Percentiles rank a stretch among this genome's conserved stretches.
phyloP scores from a whole-genome alignment of 2,329 filamentous ascomycete genomes.

The Ascochyta fabae region DNA sequence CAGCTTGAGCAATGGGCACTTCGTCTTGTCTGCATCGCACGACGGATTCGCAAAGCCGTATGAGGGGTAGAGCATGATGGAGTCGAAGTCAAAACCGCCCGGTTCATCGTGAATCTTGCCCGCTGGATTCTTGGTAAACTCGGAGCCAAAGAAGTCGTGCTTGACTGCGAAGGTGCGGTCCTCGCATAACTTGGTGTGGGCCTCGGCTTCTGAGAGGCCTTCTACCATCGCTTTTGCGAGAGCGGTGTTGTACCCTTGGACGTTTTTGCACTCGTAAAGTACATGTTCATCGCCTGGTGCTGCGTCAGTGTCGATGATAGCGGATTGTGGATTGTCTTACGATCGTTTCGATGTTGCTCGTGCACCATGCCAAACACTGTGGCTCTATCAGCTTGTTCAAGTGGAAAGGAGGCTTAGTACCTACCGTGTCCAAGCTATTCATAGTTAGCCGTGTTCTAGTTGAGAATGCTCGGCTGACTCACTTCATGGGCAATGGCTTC shows the following conservation, averaged over 20 bases:
- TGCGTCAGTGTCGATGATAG: neutral
- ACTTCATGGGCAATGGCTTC: constrained; percentile 3
- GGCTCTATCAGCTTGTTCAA: neutral
- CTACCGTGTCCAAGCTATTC: neutral
- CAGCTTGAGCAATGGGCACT: neutral
- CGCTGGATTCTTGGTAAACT: neutral
- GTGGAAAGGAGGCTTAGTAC: neutral
- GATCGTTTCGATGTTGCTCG: constrained; percentile 11
- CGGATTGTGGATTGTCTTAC: constrained; percentile 1
- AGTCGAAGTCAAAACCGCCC: constrained; percentile 10
- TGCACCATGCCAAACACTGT: constrained; percentile 13
- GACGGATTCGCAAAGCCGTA: neutral
- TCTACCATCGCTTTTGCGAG: neutral
- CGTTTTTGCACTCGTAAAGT: neutral
- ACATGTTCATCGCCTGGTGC: neutral
- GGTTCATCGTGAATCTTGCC: constrained; percentile 1
- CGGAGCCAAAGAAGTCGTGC: neutral
- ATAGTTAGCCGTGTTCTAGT: neutral
- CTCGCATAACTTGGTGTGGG: neutral
- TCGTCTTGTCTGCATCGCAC: neutral
- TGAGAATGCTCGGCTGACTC: neutral
- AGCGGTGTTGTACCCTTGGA: neutral
- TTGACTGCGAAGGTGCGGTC: neutral
- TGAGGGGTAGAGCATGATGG: constrained; percentile 8
- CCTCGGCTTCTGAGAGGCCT: neutral